Conservation (phyloP, 306 rosid genomes). For the Pyrus bretschneideri region DNA sequence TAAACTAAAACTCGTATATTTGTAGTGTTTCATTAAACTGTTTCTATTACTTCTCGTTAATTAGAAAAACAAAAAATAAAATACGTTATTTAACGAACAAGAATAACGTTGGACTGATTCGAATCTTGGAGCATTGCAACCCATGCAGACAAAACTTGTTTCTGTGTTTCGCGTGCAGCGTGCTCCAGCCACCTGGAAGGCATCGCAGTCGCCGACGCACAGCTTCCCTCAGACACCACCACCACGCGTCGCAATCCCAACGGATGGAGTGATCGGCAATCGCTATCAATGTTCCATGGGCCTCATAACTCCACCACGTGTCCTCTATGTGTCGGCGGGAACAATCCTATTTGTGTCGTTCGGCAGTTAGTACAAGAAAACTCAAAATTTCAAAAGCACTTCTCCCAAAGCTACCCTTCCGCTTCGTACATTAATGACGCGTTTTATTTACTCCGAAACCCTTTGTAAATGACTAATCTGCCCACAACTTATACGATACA, state of each 20-base stretch:
- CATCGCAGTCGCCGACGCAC: background rate
- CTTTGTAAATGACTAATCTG: background rate
- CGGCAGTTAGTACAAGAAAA: background rate
- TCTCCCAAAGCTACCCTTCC: background rate
- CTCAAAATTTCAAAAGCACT: background rate
- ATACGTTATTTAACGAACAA: no score
- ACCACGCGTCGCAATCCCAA: background rate
- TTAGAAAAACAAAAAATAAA: background rate
- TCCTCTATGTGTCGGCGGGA: constrained; percentile 4
- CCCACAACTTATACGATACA: background rate
- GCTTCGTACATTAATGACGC: background rate
- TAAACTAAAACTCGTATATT: no score
- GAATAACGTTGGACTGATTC: background rate
- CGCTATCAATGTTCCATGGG: background rate
- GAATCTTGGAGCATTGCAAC: background rate
- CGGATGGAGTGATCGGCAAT: background rate
- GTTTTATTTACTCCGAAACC: background rate
- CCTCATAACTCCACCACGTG: constrained; percentile 4
- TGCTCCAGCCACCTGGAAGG: background rate
- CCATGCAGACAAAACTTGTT: background rate
- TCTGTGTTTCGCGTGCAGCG: background rate
- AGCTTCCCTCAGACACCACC: background rate
- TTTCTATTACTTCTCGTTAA: background rate
- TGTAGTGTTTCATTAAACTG: background rate
- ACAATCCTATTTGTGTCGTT: background rate